A percentile compares a stretch with the other conserved stretches of the same genome.
phyloP scores from a whole-genome alignment of 345 rosid species.

The Eucalyptus leucophloia region DNA sequence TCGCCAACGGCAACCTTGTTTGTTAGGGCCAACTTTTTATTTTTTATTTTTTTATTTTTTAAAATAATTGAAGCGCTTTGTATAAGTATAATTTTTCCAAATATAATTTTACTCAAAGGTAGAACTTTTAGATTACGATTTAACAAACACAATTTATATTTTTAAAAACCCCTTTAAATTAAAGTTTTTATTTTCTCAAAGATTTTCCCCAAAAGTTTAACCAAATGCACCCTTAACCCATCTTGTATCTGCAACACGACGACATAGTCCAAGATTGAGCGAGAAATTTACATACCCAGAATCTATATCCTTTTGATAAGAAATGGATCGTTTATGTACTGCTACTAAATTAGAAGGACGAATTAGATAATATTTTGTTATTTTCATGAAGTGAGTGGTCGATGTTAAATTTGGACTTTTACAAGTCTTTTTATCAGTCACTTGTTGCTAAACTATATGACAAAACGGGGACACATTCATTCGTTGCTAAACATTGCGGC shows the following conservation, averaged over 20 bases:
- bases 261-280: not conserved
- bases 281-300: not conserved
- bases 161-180: no score
- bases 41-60: no score
- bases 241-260: accelerated
- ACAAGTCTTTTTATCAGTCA: not conserved
- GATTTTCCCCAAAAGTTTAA: accelerated
- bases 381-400: not conserved
- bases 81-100: no score
- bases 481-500: not conserved
- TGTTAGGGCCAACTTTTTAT: no score
- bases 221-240: not conserved
- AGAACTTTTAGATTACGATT: no score
- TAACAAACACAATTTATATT: no score
- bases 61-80: accelerated
- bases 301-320: not conserved
- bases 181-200: accelerated
- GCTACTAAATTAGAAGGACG: not conserved
- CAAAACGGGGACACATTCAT: not conserved
- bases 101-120: no score
- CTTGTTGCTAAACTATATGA: not conserved
- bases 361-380: not conserved
- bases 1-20: accelerated
- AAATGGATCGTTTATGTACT: not conserved
- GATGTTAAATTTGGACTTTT: not conserved